Conservation (phyloP, 1,139 yeast species). For the Taphrina flavorubra region DNA sequence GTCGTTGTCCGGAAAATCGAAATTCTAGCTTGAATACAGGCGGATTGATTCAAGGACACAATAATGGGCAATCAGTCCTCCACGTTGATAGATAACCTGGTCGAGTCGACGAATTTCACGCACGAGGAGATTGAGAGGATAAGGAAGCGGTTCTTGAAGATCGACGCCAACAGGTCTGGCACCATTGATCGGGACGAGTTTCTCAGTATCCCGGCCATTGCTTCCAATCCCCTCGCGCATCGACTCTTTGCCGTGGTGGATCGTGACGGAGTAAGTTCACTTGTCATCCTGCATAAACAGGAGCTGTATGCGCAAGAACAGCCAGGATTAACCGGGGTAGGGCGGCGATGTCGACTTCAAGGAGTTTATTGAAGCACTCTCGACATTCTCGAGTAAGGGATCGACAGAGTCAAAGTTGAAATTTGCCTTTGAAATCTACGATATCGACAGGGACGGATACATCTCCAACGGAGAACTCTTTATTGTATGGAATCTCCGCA, state of each 20-base stretch:
- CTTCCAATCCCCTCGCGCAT: conserved; percentile 84
- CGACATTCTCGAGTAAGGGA: conserved; percentile 90
- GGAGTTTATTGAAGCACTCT: conserved; percentile 87
- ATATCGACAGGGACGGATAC: conserved; percentile 92
- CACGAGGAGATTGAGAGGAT: conserved; percentile 90
- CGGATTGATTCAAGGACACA: too few species aligned
- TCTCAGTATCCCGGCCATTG: conserved; percentile 88
- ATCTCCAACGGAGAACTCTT: conserved; percentile 95
- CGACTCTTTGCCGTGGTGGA: conserved; percentile 94
- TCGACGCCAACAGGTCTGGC: conserved; percentile 92
- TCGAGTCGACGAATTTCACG: conserved; percentile 55
- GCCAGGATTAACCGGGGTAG: not conserved
- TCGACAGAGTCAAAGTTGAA: conserved; percentile 78
- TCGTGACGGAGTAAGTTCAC: conserved; percentile 67
- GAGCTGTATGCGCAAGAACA: not conserved
- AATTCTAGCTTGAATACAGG: too few species aligned
- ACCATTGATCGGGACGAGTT: conserved; percentile 90
- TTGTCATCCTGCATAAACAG: too few species aligned
- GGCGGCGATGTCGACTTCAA: conserved; percentile 92
- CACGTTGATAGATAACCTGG: conserved; percentile 37
- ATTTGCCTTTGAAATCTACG: conserved; percentile 93
- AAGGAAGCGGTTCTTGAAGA: conserved; percentile 89
- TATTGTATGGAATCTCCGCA: conserved; percentile 50
- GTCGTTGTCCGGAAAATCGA: not conserved
- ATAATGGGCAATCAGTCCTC: conserved; percentile 41